These are phyloP conservation scores for Aspergillus sclerotioniger DNA, from an alignment of 495 filamentous ascomycete genomes.

Conservation along the genomic window DNA sequence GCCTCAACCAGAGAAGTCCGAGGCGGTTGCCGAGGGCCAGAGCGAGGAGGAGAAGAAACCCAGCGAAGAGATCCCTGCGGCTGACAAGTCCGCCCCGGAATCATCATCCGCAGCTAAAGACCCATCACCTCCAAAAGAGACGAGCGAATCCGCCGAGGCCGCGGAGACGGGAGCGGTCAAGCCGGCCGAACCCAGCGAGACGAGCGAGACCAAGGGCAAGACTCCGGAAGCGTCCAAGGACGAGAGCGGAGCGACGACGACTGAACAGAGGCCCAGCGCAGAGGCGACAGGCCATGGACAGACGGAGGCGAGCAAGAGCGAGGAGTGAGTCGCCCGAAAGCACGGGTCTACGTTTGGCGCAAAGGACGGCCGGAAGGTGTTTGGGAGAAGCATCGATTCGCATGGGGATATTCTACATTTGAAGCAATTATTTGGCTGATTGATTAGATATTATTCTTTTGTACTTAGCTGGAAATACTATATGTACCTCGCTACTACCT, in stretches of 20 bases:
- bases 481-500: too few species aligned
- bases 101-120: conserved; percentile 17
- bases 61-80: conserved; percentile 18
- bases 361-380: conserved; percentile 45
- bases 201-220: conserved; percentile 17
- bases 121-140: conserved; percentile 25
- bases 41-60: conserved; percentile 27
- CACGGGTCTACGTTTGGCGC: conserved; percentile 33
- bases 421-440: neutral
- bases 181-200: neutral
- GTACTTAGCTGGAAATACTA: neutral
- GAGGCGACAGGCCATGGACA: conserved; percentile 23
- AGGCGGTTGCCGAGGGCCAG: conserved; percentile 9
- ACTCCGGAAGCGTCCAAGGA: conserved; percentile 22
- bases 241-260: conserved; percentile 18
- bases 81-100: conserved; percentile 24
- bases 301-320: conserved; percentile 29
- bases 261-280: conserved; percentile 21
- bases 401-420: conserved; percentile 16
- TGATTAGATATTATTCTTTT: conserved; percentile 1
- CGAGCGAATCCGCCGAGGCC: conserved; percentile 17
- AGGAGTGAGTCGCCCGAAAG: conserved; percentile 24
- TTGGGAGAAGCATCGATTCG: conserved; percentile 31
- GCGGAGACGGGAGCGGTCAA: neutral
- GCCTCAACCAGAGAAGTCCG: conserved; percentile 23